phyloP scores from a whole-genome alignment of 2,329 filamentous ascomycete genomes.

The Aquanectria penicillioides region DNA sequence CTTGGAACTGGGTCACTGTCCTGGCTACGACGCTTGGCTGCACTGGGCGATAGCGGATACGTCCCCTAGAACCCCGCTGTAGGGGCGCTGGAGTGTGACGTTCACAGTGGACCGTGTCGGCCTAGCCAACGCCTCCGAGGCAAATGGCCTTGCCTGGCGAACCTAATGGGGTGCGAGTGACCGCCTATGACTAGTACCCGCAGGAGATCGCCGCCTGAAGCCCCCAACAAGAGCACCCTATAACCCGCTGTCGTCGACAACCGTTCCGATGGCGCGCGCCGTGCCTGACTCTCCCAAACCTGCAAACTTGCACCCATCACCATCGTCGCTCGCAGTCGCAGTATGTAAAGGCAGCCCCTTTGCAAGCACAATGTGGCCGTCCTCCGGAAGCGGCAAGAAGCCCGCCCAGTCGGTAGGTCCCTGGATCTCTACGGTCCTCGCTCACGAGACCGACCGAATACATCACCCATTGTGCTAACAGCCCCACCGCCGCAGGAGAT shows the following conservation, averaged over 20 bases:
- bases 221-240: constrained; percentile 16
- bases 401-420: constrained; percentile 73
- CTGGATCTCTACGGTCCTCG: constrained; percentile 27
- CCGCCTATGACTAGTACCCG: constrained; percentile 1
- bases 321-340: constrained; percentile 15
- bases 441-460: constrained; percentile 39
- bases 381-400: constrained; percentile 75
- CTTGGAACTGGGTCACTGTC: not conserved
- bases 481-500: constrained; percentile 80
- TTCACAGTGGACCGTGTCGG: constrained; percentile 8
- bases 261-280: constrained; percentile 8
- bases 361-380: constrained; percentile 68
- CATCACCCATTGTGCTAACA: constrained; percentile 45
- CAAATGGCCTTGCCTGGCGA: not conserved
- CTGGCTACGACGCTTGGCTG: not conserved
- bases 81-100: constrained; percentile 14
- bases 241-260: constrained; percentile 15
- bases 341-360: constrained; percentile 33
- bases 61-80: constrained; percentile 13
- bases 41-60: constrained; percentile 3
- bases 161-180: not conserved
- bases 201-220: constrained; percentile 18
- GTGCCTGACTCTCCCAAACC: constrained; percentile 1
- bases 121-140: not conserved
- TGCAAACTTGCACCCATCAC: constrained; percentile 16